Conservation (phyloP, 495 filamentous ascomycete genomes). For the Aspergillus saccharolyticus region DNA sequence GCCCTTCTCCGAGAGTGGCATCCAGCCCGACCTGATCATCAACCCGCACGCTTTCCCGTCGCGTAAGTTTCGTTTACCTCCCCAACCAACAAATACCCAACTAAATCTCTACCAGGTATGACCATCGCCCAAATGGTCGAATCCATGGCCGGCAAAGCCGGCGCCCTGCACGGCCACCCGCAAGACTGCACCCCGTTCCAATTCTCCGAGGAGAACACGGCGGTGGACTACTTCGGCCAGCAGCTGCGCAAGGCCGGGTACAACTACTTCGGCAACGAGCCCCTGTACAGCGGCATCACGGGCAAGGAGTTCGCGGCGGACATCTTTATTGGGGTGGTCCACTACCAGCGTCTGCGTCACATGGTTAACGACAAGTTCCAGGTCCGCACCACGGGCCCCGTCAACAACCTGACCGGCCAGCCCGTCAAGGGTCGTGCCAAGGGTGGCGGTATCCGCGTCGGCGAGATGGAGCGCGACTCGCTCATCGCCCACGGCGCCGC, state of each 20-base stretch:
- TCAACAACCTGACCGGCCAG: slow-evolving; percentile 84
- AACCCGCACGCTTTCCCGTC: slow-evolving; percentile 99
- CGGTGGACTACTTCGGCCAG: slow-evolving; percentile 90
- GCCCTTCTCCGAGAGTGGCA: slow-evolving; percentile 96
- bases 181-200: slow-evolving; percentile 94
- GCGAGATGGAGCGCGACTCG: slow-evolving; percentile 97
- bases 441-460: slow-evolving; percentile 96
- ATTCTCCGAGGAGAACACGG: slow-evolving; percentile 88
- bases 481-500: slow-evolving; percentile 91
- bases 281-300: slow-evolving; percentile 94
- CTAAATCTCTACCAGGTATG: slow-evolving; percentile 52
- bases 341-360: slow-evolving; percentile 95
- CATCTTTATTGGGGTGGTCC: slow-evolving; percentile 94
- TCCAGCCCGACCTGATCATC: slow-evolving; percentile 96
- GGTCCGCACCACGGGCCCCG: slow-evolving; percentile 89
- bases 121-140: slow-evolving; percentile 99
- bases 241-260: slow-evolving; percentile 91
- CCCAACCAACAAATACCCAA: no score
- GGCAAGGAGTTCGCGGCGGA: slow-evolving; percentile 90
- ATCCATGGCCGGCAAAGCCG: slow-evolving; percentile 91
- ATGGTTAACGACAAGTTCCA: slow-evolving; percentile 99
- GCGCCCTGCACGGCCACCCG: slow-evolving; percentile 86
- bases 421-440: slow-evolving; percentile 94
- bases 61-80: slow-evolving; percentile 44
- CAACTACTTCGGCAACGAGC: slow-evolving; percentile 97